Base-by-base conservation (phyloP, 768 basidiomycete genomes). In the Omphalotus guepiniiformis region DNA sequence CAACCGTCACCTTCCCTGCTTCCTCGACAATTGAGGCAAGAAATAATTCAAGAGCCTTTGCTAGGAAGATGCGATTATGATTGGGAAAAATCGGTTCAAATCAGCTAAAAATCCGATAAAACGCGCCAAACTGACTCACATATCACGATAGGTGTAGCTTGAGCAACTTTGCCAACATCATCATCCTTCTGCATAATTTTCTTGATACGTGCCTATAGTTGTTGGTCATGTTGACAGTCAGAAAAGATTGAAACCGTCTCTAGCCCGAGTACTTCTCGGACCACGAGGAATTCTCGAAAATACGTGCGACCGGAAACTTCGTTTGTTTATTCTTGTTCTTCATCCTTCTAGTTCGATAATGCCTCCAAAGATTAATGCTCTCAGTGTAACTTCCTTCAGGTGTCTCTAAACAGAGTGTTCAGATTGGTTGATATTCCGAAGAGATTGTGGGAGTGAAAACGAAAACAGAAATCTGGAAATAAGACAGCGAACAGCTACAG, bases 121-220 rank as follows among this genome's bases (percentile, higher is more conserved):
- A 50, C 35, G 36, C 32, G 30, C 27, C 13, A 38, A 3, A 26
- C 18, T 4, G 2, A 78, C 91, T 64, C 59, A 96, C 95, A 98
- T 58, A 98, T 96, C 49, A 97, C 90, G 50, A 97, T 79, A 1
- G 95, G 95, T 3, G 94, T 95, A 22, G 92, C 93, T 62, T 93
- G 91, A 2, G 95, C 93, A 26, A 98, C 92, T 64, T 98, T 98
- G 49, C 95, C 95, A 16, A 98, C 95, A 62, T 98, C 95, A 62
- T 98, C 95, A 61, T 98, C 95, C 63, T 93, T 93, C 72, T 98
- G 95, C 91, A 98, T 98, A 47, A 97, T 96, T 72, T 92, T 90
- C 78, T 97, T 98, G 72, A 98, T 98, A 37, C 95, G 85, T 3
- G 95, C 94, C 93, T 95, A 55, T n/a, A n/a, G n/a, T n/a, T n/a